Conservation (phyloP, 768 basidiomycete species). For the Auricularia cornea region DNA sequence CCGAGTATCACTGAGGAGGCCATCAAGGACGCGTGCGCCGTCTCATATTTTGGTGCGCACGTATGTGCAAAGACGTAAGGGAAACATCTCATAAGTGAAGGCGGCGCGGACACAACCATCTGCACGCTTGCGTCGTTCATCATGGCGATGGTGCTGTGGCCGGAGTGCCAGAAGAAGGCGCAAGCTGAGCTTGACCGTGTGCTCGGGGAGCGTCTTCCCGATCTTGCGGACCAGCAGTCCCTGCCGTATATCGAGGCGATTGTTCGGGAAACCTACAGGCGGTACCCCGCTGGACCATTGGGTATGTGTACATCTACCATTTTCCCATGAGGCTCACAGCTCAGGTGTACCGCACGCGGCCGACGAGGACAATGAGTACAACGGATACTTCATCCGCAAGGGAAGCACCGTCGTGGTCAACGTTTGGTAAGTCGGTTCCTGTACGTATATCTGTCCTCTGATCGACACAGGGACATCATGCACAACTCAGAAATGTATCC, state of each 20-base stretch:
- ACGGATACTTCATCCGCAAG: too few relatives aligned
- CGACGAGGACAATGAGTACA: neutral
- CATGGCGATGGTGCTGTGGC: constrained; percentile 8
- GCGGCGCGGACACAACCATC: constrained; percentile 65
- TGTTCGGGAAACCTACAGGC: constrained; percentile 1
- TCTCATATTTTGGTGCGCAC: neutral
- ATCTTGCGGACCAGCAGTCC: constrained; percentile 6
- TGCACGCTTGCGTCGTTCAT: constrained; percentile 5
- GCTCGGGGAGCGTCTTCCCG: constrained; percentile 6
- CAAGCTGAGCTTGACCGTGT: constrained; percentile 8
- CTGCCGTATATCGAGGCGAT: constrained; percentile 8
- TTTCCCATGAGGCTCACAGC: too few relatives aligned
- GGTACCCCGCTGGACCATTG: constrained; percentile 1
- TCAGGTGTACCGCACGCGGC: neutral
- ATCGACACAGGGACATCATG: too few relatives aligned
- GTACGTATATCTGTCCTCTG: too few relatives aligned
- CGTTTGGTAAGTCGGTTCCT: too few relatives aligned
- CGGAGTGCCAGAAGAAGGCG: constrained; percentile 8
- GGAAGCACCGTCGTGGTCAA: too few relatives aligned
- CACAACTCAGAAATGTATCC: too few relatives aligned
- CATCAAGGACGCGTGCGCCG: neutral
- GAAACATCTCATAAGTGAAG: too few relatives aligned
- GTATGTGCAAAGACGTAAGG: too few relatives aligned
- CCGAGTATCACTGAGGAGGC: neutral
- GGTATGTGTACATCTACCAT: neutral